A percentile compares a stretch with the other conserved stretches of the same genome.
phyloP scores from a whole-genome alignment of 2,329 filamentous ascomycete species.

The Aspergillus sp. region DNA sequence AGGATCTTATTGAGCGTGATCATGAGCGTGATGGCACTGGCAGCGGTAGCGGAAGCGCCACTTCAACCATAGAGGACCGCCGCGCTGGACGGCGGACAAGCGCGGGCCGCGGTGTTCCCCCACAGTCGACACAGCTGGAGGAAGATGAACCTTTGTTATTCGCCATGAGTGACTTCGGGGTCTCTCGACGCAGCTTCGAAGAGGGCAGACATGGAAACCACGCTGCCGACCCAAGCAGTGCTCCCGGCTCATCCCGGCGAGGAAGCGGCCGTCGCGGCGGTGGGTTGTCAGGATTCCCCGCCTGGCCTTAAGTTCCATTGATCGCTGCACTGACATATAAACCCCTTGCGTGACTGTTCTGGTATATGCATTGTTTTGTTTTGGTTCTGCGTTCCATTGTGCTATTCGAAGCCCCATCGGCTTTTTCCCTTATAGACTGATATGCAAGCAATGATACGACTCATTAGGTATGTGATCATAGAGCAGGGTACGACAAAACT shows the following conservation, averaged over 20 bases:
- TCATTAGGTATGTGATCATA: background rate
- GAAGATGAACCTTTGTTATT: conserved; percentile 46
- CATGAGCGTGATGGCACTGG: conserved; percentile 36
- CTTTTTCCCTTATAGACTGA: conserved; percentile 3
- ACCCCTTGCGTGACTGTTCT: background rate
- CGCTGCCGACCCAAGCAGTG: conserved; percentile 26
- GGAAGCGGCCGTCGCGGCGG: conserved; percentile 35
- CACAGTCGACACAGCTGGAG: conserved; percentile 29
- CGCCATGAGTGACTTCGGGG: conserved; percentile 47
- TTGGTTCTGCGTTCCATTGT: conserved; percentile 2
- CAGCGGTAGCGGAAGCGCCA: conserved; percentile 41
- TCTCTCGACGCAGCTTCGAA: conserved; percentile 41
- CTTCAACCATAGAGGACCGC: conserved; percentile 33
- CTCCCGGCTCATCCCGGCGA: conserved; percentile 27
- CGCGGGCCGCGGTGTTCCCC: conserved; percentile 28
- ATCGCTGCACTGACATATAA: background rate
- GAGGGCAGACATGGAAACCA: conserved; percentile 36
- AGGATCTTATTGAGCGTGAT: conserved; percentile 35
- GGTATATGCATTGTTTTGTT: conserved; percentile 1
- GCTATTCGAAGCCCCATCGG: background rate
- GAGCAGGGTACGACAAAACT: background rate
- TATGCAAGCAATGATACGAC: conserved; percentile 1
- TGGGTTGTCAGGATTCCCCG: conserved; percentile 32
- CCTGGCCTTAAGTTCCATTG: conserved; percentile 27
- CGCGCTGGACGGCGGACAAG: conserved; percentile 34